Conservation (phyloP, 1,284 basidiomycete genomes). For the Trichosporon faecale region DNA sequence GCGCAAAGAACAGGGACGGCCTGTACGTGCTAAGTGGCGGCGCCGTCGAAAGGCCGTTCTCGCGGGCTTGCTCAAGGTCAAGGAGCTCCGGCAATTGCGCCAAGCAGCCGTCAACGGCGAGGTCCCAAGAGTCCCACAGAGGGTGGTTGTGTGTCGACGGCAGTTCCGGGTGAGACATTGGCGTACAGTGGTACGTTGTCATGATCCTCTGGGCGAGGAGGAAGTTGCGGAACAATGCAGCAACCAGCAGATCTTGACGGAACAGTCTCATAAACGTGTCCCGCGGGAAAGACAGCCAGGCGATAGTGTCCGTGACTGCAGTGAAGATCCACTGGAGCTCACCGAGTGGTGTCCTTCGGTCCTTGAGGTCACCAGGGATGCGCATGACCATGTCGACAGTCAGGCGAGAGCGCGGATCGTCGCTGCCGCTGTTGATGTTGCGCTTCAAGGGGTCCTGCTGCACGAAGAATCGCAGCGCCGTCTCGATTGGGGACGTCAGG, state of each 20-base stretch:
- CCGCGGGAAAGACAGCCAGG: constrained; percentile 93
- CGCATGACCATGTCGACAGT: constrained; percentile 91
- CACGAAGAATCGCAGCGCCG: constrained; percentile 89
- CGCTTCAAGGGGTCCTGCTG: constrained; percentile 73
- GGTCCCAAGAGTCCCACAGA: constrained; percentile 96
- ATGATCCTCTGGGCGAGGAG: constrained; percentile 95
- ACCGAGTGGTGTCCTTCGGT: constrained; percentile 89
- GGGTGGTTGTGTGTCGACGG: constrained; percentile 93
- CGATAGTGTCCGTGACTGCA: constrained; percentile 97
- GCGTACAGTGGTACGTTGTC: constrained; percentile 97
- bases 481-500: constrained; percentile 96
- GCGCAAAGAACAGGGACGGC: constrained; percentile 92
- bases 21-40: constrained; percentile 59
- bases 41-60: constrained; percentile 45
- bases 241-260: constrained; percentile 91
- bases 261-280: constrained; percentile 93
- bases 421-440: constrained; percentile 61
- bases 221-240: constrained; percentile 94
- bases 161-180: constrained; percentile 85
- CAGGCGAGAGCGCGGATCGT: constrained; percentile 55
- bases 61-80: constrained; percentile 56
- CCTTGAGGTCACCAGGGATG: constrained; percentile 93
- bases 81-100: constrained; percentile 88
- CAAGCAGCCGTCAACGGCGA: constrained; percentile 93
- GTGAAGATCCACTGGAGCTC: constrained; percentile 99